Percentiles rank a stretch among this genome's conserved stretches.
Evolutionary conservation across 23 red algal species (phyloP).

Genomic region (Chondrus crispus): DNA sequence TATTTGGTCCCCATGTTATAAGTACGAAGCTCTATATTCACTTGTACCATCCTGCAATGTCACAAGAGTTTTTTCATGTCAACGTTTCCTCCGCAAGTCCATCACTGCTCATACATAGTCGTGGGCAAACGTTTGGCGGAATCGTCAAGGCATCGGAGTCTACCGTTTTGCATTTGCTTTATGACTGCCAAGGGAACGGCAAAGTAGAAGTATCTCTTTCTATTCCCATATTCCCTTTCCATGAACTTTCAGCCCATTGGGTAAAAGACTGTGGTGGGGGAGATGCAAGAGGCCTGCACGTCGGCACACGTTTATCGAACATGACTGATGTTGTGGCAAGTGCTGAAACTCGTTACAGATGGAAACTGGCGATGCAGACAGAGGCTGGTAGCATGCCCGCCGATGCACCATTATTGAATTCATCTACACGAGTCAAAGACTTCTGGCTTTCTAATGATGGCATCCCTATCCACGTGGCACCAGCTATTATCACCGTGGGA

Average conservation of each 20-base stretch:
- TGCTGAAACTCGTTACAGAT: not conserved
- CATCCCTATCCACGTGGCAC: conserved; percentile 40
- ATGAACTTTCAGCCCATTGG: conserved; percentile 37
- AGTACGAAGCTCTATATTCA: conserved; percentile 25
- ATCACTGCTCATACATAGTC: conserved; percentile 2
- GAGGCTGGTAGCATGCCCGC: not conserved
- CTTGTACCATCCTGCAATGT: conserved; percentile 28
- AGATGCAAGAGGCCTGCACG: conserved; percentile 12
- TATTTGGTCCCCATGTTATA: conserved; percentile 31
- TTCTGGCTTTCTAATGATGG: conserved; percentile 36
- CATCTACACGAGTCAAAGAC: conserved; percentile 33
- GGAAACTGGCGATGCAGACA: conserved; percentile 23
- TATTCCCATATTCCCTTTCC: conserved; percentile 48
- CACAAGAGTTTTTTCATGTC: conserved; percentile 57
- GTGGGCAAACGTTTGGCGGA: conserved; percentile 53
- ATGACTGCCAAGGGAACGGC: conserved; percentile 40
- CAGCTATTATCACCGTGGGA: conserved; percentile 25
- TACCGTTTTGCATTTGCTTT: conserved; percentile 47
- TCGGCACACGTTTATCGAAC: conserved; percentile 14
- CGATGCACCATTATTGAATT: not conserved
- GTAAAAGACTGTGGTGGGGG: conserved; percentile 66
- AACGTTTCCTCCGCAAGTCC: conserved; percentile 12
- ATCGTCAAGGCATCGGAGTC: conserved; percentile 13
- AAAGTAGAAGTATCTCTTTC: conserved; percentile 1
- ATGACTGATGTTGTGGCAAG: conserved; percentile 27